These are phyloP conservation scores for Glaciozyma martinii DNA, from an alignment of 768 basidiomycete species.

Conservation along the genomic window DNA sequence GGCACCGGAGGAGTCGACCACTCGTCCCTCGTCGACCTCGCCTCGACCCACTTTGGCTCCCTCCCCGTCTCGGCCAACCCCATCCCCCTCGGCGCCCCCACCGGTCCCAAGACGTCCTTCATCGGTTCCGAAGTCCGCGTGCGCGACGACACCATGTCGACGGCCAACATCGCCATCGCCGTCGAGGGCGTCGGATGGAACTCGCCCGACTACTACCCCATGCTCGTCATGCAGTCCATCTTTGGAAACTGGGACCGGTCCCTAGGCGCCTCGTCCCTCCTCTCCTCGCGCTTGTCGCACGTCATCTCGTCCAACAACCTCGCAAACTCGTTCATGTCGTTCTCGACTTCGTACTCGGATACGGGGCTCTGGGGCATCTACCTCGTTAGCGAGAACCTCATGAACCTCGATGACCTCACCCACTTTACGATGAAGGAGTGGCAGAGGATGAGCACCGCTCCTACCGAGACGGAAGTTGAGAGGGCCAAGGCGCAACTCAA, in stretches of 20 bases:
- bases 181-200: conserved; percentile 98
- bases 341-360: conserved; percentile 97
- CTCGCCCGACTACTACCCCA: conserved; percentile 97
- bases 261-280: conserved; percentile 76
- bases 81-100: conserved; percentile 71
- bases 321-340: conserved; percentile 98
- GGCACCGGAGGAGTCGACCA: conserved; percentile 94
- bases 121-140: conserved; percentile 91
- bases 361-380: conserved; percentile 99
- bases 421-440: conserved; percentile 74
- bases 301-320: conserved; percentile 87
- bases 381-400: conserved; percentile 85
- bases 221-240: conserved; percentile 96
- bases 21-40: conserved; percentile 81
- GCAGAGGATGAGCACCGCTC: conserved; percentile 80
- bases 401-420: conserved; percentile 82
- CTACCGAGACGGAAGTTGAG: conserved; percentile 79
- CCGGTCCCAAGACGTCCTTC: conserved; percentile 70
- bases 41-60: conserved; percentile 81
- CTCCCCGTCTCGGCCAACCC: conserved; percentile 82
- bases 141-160: conserved; percentile 80
- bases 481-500: conserved; percentile 98
- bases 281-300: conserved; percentile 83
- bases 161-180: conserved; percentile 88
- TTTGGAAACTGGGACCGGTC: conserved; percentile 99